Base-by-base conservation (phyloP, 345 rosid species). In the Clausena lansium region DNA sequence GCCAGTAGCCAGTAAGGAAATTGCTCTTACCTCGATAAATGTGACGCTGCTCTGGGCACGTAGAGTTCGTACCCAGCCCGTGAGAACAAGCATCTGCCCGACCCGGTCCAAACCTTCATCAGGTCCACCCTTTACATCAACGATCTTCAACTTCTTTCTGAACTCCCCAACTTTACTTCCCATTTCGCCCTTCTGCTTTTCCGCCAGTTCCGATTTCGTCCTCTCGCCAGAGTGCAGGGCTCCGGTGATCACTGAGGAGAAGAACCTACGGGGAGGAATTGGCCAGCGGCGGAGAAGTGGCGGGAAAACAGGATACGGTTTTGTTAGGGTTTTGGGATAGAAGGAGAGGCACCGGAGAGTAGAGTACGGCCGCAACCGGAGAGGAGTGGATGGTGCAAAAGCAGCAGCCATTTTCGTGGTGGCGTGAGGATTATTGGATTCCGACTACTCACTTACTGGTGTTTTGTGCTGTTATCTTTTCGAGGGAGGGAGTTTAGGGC, bases 31-130 rank as follows among this genome's bases (percentile, higher is more conserved):
- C 92, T 96, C 98, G 13, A 96, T 77, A 72, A 96, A 96, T 8
- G 97, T 88, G 71, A 96, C 81, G 80, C 91, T 92, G 77, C 97
- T 94, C 85, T 96, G 99, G 77, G 77, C 94, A 15, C 99, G 89
- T 66, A 96, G 88, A 24, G 98, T 94, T 27, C 98, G 90, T 9
- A 96, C 95, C 99, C 99, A 96, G 24, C 99, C 99, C 90, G 78
- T 77, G 19, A 91, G 89, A 73, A 81, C 86, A 59, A 92, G 83
- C 20, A 80, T 87, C 83, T 87, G 84, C 50, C 97, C 97, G 27
- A 96, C 85, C 24, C 89, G 89, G 61, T 76, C 79, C 75, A 94
- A 61, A 1, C 97, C 97, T 86, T 89, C 85, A 64, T 88, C 89
- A 2, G 83, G 75, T 10, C 94, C 95, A 76, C 97, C 94, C 87